A percentile compares a stretch with the other conserved stretches of the same genome.
phyloP scores from a whole-genome alignment of 2,329 filamentous ascomycete species.

The Penicillium sp. region DNA sequence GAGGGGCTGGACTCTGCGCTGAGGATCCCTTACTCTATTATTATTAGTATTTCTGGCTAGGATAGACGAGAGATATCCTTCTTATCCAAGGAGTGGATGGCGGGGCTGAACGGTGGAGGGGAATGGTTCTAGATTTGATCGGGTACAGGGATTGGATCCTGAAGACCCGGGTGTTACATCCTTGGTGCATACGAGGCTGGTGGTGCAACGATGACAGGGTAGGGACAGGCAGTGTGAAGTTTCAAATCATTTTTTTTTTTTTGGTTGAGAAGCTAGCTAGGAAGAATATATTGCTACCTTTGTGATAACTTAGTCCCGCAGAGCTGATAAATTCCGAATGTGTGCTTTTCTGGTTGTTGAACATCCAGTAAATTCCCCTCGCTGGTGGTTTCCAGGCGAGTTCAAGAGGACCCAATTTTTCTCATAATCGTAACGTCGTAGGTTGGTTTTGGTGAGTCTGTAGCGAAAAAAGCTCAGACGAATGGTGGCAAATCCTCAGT shows the following conservation, averaged over 20 bases:
- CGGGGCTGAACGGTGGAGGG: neutral
- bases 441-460: conserved; percentile 1
- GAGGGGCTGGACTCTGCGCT: neutral
- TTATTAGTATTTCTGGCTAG: neutral
- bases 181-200: neutral
- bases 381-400: conserved; percentile 4
- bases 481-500: conserved; percentile 15
- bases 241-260: neutral
- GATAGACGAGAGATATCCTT: neutral
- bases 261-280: neutral
- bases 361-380: conserved; percentile 6
- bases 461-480: neutral
- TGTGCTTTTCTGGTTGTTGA: conserved; percentile 10
- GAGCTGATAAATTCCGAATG: conserved; percentile 4
- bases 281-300: neutral
- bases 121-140: neutral
- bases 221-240: neutral
- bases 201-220: neutral
- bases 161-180: neutral
- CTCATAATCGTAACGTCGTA: conserved; percentile 25
- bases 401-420: conserved; percentile 11
- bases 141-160: neutral
- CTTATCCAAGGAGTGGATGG: neutral
- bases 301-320: neutral
- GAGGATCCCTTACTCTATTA: neutral